A percentile compares a stretch with the other conserved stretches of the same genome.
These are phyloP conservation scores for Clonostachys byssicola DNA, from an alignment of 2,329 filamentous ascomycete genomes.

Conservation along the genomic window DNA sequence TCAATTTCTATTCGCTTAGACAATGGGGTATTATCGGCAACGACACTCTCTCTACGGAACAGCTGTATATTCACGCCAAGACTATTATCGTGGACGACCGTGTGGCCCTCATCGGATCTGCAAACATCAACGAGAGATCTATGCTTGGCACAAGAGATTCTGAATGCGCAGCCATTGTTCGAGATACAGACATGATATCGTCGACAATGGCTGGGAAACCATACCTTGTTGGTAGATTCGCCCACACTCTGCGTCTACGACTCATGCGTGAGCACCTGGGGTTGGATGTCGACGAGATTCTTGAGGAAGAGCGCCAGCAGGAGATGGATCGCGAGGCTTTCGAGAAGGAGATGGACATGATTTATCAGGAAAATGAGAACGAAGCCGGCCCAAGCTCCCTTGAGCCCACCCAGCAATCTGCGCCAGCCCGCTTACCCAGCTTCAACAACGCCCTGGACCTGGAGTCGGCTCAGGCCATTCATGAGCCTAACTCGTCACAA, in stretches of 20 bases:
- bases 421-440: conserved; percentile 34
- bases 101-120: conserved; percentile 89
- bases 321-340: conserved; percentile 58
- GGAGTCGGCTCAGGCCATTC: conserved; percentile 44
- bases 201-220: conserved; percentile 88
- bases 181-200: conserved; percentile 88
- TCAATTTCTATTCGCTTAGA: conserved; percentile 88
- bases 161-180: conserved; percentile 83
- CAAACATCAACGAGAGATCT: conserved; percentile 97
- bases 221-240: conserved; percentile 87
- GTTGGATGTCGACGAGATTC: conserved; percentile 88
- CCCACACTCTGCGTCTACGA: conserved; percentile 86
- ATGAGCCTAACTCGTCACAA: conserved; percentile 6
- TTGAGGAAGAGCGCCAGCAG: conserved; percentile 70
- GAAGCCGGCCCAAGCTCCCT: conserved; percentile 1
- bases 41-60: conserved; percentile 84
- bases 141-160: conserved; percentile 92
- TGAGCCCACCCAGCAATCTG: conserved; percentile 12
- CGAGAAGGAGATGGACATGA: conserved; percentile 56
- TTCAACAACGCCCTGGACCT: conserved; percentile 65
- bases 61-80: conserved; percentile 97
- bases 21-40: conserved; percentile 90
- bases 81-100: conserved; percentile 94
- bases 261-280: conserved; percentile 96
- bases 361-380: conserved; percentile 46